Percentiles rank a stretch among this genome's conserved stretches.
phyloP scores from a whole-genome alignment of 108 stramenopile genomes.

The Cyclotella cryptica region DNA sequence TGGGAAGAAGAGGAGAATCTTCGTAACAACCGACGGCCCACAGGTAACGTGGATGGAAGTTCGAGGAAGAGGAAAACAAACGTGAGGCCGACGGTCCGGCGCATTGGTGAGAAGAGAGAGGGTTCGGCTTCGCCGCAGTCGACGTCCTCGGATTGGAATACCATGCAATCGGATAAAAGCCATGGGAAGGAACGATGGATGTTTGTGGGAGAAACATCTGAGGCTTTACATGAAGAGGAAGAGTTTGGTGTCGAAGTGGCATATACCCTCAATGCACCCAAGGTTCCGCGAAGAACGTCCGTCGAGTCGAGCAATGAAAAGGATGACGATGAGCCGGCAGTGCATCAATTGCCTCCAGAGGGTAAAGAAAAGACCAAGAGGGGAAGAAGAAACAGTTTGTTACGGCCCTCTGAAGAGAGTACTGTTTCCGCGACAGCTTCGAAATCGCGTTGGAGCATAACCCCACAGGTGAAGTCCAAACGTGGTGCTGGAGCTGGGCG shows the following conservation, averaged over 20 bases:
- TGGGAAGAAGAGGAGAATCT: slow-evolving; percentile 54
- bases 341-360: not conserved
- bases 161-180: not conserved
- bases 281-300: not conserved
- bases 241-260: slow-evolving; percentile 35
- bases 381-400: not conserved
- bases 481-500: not conserved
- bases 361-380: not conserved
- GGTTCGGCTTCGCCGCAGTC: not conserved
- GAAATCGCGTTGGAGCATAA: not conserved
- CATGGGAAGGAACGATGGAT: not conserved
- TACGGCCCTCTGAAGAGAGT: not conserved
- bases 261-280: slow-evolving; percentile 11
- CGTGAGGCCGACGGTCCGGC: slow-evolving; percentile 25
- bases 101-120: not conserved
- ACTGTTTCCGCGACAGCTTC: not conserved
- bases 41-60: not conserved
- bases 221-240: slow-evolving; percentile 4
- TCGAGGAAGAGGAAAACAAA: slow-evolving; percentile 18
- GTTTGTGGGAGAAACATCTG: not conserved
- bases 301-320: not conserved
- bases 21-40: slow-evolving; percentile 2
- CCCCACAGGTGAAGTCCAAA: not conserved
- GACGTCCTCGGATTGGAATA: not conserved
- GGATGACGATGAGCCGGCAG: not conserved